A percentile compares a stretch with the other conserved stretches of the same genome.
Evolutionary conservation across 2,329 filamentous ascomycete genomes (phyloP).

Genomic region (Davidsoniella neocaledoniae): DNA sequence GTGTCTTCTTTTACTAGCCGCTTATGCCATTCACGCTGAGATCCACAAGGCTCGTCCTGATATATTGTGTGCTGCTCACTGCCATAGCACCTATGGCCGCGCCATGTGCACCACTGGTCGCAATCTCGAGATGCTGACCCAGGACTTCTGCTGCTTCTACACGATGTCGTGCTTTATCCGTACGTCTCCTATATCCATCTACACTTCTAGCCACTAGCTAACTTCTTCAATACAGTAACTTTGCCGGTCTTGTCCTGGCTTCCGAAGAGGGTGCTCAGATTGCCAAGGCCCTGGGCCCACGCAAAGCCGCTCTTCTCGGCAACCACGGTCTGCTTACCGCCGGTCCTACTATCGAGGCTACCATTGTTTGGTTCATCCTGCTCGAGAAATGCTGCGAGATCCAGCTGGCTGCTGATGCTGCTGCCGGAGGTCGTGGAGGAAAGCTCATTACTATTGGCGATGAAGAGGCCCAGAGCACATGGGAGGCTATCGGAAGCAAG

Average conservation of each 20-base stretch:
- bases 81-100: constrained; percentile 34
- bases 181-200: not conserved
- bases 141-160: constrained; percentile 45
- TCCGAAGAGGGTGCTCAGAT: constrained; percentile 34
- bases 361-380: constrained; percentile 37
- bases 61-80: constrained; percentile 36
- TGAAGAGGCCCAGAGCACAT: constrained; percentile 51
- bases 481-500: constrained; percentile 44
- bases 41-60: constrained; percentile 39
- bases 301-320: constrained; percentile 30
- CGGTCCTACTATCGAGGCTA: constrained; percentile 31
- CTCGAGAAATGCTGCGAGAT: constrained; percentile 32
- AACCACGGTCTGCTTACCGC: constrained; percentile 37
- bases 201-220: not conserved
- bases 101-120: constrained; percentile 46
- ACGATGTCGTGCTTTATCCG: constrained; percentile 27
- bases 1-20: not conserved
- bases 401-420: constrained; percentile 39
- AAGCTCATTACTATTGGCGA: constrained; percentile 50
- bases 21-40: constrained; percentile 21
- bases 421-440: constrained; percentile 38
- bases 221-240: constrained; percentile 19
- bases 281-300: constrained; percentile 20
- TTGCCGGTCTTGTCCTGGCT: constrained; percentile 35
- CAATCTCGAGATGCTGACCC: constrained; percentile 47